These are phyloP conservation scores for Talaromyces atroroseus DNA, from an alignment of 2,329 filamentous ascomycete species.

Conservation along the genomic window DNA sequence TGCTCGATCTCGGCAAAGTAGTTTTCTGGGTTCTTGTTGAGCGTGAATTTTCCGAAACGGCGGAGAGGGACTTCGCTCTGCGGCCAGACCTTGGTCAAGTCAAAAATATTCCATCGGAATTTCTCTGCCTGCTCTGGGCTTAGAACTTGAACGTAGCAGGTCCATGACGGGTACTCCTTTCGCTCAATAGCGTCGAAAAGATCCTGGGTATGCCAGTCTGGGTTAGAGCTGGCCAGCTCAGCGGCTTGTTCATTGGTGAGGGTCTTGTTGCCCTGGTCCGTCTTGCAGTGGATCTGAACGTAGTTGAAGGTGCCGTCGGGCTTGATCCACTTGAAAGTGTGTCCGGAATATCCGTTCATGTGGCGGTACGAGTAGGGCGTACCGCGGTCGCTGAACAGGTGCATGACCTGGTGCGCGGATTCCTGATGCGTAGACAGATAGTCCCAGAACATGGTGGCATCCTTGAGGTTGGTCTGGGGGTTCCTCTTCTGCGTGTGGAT, in stretches of 20 bases:
- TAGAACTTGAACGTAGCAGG: slow-evolving; percentile 58
- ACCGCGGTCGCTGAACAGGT: slow-evolving; percentile 61
- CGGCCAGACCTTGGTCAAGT: slow-evolving; percentile 66
- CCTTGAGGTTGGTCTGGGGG: slow-evolving; percentile 62
- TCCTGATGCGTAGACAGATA: slow-evolving; percentile 58
- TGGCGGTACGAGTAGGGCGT: slow-evolving; percentile 61
- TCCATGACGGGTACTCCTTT: slow-evolving; percentile 60
- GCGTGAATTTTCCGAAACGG: slow-evolving; percentile 56
- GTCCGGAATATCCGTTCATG: slow-evolving; percentile 64
- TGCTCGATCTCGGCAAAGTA: slow-evolving; percentile 70
- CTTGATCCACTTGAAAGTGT: slow-evolving; percentile 64
- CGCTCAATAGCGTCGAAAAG: slow-evolving; percentile 58
- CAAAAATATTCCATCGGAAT: slow-evolving; percentile 60
- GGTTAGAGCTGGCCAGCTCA: slow-evolving; percentile 52
- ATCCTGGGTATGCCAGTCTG: slow-evolving; percentile 60
- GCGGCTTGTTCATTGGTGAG: slow-evolving; percentile 54
- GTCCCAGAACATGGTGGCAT: slow-evolving; percentile 67
- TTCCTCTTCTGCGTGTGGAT: slow-evolving; percentile 73
- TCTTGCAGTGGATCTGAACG: slow-evolving; percentile 60
- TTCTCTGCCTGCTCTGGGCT: slow-evolving; percentile 57
- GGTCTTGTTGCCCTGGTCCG: slow-evolving; percentile 57
- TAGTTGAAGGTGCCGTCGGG: slow-evolving; percentile 62
- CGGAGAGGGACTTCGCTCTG: slow-evolving; percentile 57
- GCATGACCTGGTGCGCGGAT: slow-evolving; percentile 59
- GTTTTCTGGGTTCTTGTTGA: slow-evolving; percentile 61